Evolutionary conservation across 495 filamentous ascomycete species (phyloP).

Genomic region (Penicillium canescens): DNA sequence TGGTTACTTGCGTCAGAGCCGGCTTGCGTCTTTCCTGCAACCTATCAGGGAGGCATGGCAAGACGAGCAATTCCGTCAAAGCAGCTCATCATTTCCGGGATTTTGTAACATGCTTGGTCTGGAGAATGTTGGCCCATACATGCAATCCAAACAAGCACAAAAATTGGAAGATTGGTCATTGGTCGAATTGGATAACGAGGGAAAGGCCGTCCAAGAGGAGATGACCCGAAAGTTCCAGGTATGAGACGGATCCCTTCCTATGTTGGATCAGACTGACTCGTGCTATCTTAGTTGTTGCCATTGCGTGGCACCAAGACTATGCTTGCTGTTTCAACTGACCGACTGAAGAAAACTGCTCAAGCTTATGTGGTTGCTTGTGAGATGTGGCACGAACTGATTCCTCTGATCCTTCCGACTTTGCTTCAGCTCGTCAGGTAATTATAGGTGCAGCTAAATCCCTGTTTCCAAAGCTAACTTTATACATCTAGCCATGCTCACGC

Average conservation of each 20-base stretch:
- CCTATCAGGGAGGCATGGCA: slow-evolving; percentile 83
- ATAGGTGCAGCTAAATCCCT: background rate
- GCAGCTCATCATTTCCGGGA: slow-evolving; percentile 71
- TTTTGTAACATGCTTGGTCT: slow-evolving; percentile 82
- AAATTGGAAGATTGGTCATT: slow-evolving; percentile 81
- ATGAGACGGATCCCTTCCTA: slow-evolving; percentile 7
- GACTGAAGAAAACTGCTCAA: slow-evolving; percentile 66
- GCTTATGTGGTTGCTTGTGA: slow-evolving; percentile 68
- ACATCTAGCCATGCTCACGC: slow-evolving; percentile 76
- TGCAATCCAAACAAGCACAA: slow-evolving; percentile 70
- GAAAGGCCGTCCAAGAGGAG: slow-evolving; percentile 71
- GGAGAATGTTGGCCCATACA: slow-evolving; percentile 76
- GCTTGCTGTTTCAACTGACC: slow-evolving; percentile 85
- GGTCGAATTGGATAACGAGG: slow-evolving; percentile 73
- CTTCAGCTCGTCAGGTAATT: slow-evolving; percentile 77
- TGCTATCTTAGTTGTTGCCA: slow-evolving; percentile 60
- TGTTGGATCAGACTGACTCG: slow-evolving; percentile 6
- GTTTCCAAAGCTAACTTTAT: slow-evolving; percentile 6
- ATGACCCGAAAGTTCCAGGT: slow-evolving; percentile 69
- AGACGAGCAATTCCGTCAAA: slow-evolving; percentile 61
- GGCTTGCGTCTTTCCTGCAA: slow-evolving; percentile 71
- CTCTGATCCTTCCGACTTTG: slow-evolving; percentile 80
- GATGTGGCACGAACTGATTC: slow-evolving; percentile 82
- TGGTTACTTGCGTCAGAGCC: slow-evolving; percentile 56
- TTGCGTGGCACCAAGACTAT: slow-evolving; percentile 86